phyloP scores from a whole-genome alignment of 2,329 filamentous ascomycete species.

The Ophiostoma perfectum region DNA sequence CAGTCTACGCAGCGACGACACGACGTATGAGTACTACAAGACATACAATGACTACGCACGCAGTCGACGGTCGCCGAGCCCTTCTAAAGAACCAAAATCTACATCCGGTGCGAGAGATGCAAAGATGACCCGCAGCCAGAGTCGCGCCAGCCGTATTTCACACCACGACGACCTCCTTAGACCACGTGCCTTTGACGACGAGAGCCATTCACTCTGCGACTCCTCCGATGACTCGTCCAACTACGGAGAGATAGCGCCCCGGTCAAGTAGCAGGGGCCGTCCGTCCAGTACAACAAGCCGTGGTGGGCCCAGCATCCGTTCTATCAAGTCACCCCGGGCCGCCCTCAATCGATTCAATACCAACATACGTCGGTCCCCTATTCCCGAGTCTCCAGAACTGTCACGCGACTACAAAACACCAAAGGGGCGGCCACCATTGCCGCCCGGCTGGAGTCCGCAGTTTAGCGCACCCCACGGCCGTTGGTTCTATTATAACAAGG shows the following conservation, averaged over 20 bases:
- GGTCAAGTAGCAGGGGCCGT: not conserved
- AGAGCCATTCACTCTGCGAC: not conserved
- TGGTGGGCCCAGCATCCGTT: not conserved
- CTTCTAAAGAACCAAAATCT: not conserved
- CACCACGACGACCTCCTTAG: not conserved
- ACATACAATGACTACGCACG: not conserved
- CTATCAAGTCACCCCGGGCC: not conserved
- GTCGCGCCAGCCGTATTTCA: not conserved
- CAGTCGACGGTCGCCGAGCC: not conserved
- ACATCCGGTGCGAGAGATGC: not conserved
- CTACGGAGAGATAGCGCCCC: not conserved
- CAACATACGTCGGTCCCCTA: not conserved
- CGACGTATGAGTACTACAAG: not conserved
- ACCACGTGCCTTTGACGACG: not conserved
- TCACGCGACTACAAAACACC: slow-evolving; percentile 27
- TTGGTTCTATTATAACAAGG: slow-evolving; percentile 54
- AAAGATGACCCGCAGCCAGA: not conserved
- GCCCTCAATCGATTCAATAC: not conserved
- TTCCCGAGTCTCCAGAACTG: not conserved
- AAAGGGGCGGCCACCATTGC: slow-evolving; percentile 40
- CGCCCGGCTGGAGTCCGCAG: slow-evolving; percentile 50
- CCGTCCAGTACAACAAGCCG: not conserved
- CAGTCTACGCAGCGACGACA: slow-evolving; percentile 4
- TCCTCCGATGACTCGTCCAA: not conserved
- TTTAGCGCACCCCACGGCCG: slow-evolving; percentile 51